These are phyloP conservation scores for Pythium phragmiticola DNA, from an alignment of 352 stramenopile genomes.

Conservation along the genomic window DNA sequence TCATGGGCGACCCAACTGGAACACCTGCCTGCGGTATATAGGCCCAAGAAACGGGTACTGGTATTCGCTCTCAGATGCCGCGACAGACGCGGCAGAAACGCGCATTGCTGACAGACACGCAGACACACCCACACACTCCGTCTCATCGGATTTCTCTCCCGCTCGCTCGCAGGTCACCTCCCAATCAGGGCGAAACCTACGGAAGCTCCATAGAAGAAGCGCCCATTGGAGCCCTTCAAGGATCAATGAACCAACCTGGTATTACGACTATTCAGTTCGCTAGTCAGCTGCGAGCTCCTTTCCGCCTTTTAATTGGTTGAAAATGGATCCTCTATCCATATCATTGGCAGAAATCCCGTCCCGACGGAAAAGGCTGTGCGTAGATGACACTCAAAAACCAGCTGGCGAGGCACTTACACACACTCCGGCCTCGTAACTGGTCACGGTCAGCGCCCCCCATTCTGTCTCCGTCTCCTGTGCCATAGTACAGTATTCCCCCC, in stretches of 20 bases:
- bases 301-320: conserved; percentile 8
- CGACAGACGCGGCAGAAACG: not conserved
- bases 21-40: too few species aligned
- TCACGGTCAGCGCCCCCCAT: not conserved
- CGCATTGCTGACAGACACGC: too few species aligned
- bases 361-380: not conserved
- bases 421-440: not conserved
- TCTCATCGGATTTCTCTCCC: too few species aligned
- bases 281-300: conserved; percentile 7
- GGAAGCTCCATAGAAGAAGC: too few species aligned
- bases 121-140: too few species aligned
- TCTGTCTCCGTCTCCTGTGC: not conserved
- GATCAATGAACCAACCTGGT: not conserved
- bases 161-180: too few species aligned
- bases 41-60: too few species aligned
- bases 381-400: not conserved
- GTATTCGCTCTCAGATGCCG: too few species aligned
- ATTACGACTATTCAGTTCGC: conserved; percentile 16
- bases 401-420: not conserved
- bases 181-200: too few species aligned
- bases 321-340: not conserved
- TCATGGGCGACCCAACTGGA: not conserved
- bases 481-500: not conserved
- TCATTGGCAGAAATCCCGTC: not conserved
- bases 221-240: not conserved